Base-by-base conservation (phyloP, 2,329 filamentous ascomycete species). In the Aureobasidium musti region DNA sequence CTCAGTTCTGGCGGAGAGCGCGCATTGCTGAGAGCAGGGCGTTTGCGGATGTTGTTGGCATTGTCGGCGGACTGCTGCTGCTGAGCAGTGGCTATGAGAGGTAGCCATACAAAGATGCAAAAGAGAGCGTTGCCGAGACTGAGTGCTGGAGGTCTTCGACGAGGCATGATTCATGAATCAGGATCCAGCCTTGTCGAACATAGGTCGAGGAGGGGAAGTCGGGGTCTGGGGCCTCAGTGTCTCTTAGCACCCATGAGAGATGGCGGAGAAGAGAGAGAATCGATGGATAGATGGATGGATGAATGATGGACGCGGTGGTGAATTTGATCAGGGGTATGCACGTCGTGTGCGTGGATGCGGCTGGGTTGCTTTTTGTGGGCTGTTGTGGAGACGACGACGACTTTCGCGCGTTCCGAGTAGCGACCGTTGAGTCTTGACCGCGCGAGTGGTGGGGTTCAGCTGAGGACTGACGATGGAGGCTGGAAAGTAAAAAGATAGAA, bases 21-120 rank as follows among this genome's bases (percentile, higher is more conserved):
- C 63, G 53, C 68, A 68, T 39, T 71, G 67, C 45, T 64, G 57
- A 66, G 64, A 57, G 68, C 63, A 23, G 54, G 35, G 53, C 52
- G 68, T 59, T 33, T 49, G 68, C 68, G 64, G 23, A 39, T n/a
- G 47, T 65, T 54, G 50, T 41, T 43, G 47, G 56, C n/a, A 33
- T 45, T 47, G 41, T 43, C 28, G 7, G 28, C 26, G 43, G 73
- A 71, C 71, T 75, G 75, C 74, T 77, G 74, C 76, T 78, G 76
- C 75, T 77, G 76, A 75, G 75, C 75, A 70, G 73, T 71, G 68
- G 73, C 72, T 67, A 72, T 65, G 66, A 76, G 68, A 30, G 73
- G 73, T 23, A 74, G 67, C 64, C 75, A 66, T 41, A 69, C 63
- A 21, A 77, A 67, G 50, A 72, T 71, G 54, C 72, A 73, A 21